These are phyloP conservation scores for Ehretia macrophylla DNA, from an alignment of 257 asterid species.

Conservation along the genomic window DNA sequence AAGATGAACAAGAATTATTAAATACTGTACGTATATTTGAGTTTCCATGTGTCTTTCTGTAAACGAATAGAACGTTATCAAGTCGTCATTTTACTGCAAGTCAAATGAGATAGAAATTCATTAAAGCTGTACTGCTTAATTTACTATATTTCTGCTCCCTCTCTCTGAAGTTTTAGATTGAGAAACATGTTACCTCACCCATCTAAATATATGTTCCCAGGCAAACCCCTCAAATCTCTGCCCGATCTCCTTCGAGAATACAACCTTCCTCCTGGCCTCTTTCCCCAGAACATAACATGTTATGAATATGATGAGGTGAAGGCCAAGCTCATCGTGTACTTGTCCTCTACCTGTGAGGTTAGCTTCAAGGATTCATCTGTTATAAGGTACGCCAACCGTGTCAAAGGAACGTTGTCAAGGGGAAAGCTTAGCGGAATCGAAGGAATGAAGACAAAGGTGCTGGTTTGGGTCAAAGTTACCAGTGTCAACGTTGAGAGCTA, in stretches of 20 bases:
- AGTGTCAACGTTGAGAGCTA: slow-evolving; percentile 53
- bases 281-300: slow-evolving; percentile 80
- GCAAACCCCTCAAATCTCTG: slow-evolving; percentile 68
- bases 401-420: slow-evolving; percentile 73
- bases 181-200: too few species aligned
- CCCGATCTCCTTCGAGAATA: slow-evolving; percentile 71
- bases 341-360: slow-evolving; percentile 66
- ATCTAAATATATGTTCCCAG: slow-evolving; percentile 27
- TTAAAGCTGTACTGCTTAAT: too few species aligned
- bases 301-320: slow-evolving; percentile 68
- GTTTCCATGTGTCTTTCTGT: too few species aligned
- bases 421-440: slow-evolving; percentile 79
- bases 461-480: slow-evolving; percentile 86
- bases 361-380: slow-evolving; percentile 87
- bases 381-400: slow-evolving; percentile 59
- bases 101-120: too few species aligned
- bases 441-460: slow-evolving; percentile 87
- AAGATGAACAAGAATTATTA: too few species aligned
- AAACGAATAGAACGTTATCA: too few species aligned
- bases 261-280: slow-evolving; percentile 84
- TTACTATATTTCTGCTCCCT: too few species aligned
- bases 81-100: too few species aligned
- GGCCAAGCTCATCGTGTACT: slow-evolving; percentile 64
- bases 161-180: too few species aligned
- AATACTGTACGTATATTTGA: too few species aligned